Base-by-base conservation (phyloP, 176 grass and related monocot genomes). In the Pontederia crassipes region DNA sequence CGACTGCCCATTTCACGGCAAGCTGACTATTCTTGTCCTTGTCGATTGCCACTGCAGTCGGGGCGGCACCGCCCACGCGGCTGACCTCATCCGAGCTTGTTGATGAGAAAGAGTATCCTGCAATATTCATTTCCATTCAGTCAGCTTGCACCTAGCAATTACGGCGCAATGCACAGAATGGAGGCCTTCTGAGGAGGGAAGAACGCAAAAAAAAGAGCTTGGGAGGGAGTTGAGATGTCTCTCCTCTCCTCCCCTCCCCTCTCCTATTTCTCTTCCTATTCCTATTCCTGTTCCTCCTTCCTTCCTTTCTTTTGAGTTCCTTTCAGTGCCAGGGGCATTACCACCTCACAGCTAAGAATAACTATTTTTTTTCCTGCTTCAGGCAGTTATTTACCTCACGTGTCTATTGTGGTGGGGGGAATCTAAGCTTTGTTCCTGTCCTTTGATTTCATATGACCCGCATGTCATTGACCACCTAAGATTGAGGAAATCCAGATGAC, bases 1-100 rank as follows among this genome's bases (percentile, higher is more conserved):
- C 89, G 57, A 89, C 89, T 9, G 85, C 77, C 89, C 89, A 95
- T 82, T 75, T 95, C 5, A 78, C 81, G 2, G 89, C 89, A 7
- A 89, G 85, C 55, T 78, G 85, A 73, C 85, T 95, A 75, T 89
- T 89, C 73, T 95, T 95, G 62, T 95, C 85, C 67, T 68, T 57
- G 46, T 95, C 89, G 0, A 95, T 78, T 4, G 82, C 89, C 49
- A 89, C 82, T 0, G 85, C 69, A 28, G 64, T 89, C 17, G 65
- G 45, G 48, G 58, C 65, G 8, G 74, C 4, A 35, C 29, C 76
- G 58, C 74, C 70, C 2, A 70, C 47, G 9, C 12, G 9, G 40
- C 84, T 75, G 0, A 52, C 35, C 17, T 85, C 79, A 13, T 47
- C 59, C 10, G 48, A 58, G 10, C 64, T 53, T 1, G 74, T 49